phyloP scores from a whole-genome alignment of 306 rosid genomes.

The Astragalus glycyphyllos region DNA sequence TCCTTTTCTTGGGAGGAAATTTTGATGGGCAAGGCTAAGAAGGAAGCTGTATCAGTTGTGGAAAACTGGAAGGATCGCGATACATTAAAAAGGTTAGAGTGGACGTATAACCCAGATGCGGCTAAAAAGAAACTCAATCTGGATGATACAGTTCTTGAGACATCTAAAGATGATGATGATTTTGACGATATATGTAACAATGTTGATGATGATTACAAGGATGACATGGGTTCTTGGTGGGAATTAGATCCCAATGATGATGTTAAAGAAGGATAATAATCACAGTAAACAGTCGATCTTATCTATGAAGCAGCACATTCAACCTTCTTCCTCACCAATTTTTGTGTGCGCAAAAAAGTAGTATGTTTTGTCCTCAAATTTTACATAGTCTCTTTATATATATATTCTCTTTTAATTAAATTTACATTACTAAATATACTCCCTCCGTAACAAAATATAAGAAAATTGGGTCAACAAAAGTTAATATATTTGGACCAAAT shows the following conservation, averaged over 20 bases:
- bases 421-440: too few relatives aligned
- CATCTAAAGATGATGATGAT: slow-evolving; percentile 49
- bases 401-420: too few relatives aligned
- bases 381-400: too few relatives aligned
- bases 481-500: too few relatives aligned
- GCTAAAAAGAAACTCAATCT: slow-evolving; percentile 41
- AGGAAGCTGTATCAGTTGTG: slow-evolving; percentile 65
- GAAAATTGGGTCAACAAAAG: too few relatives aligned
- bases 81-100: slow-evolving; percentile 76
- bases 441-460: too few relatives aligned
- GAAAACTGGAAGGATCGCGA: slow-evolving; percentile 88
- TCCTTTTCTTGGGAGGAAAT: slow-evolving; percentile 86
- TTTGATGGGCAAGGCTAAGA: slow-evolving; percentile 78
- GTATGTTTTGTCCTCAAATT: slow-evolving; percentile 31
- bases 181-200: slow-evolving; percentile 44
- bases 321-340: slow-evolving; percentile 1
- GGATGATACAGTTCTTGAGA: slow-evolving; percentile 43
- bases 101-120: slow-evolving; percentile 69
- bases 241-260: slow-evolving; percentile 56
- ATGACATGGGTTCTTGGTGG: slow-evolving; percentile 69
- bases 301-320: slow-evolving; percentile 31
- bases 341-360: slow-evolving; percentile 12
- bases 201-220: slow-evolving; percentile 48
- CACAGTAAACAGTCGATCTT: slow-evolving; percentile 19
- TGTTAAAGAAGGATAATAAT: slow-evolving; percentile 3